Base-by-base conservation (phyloP, 768 basidiomycete genomes). In the Lanmaoa rubissima region DNA sequence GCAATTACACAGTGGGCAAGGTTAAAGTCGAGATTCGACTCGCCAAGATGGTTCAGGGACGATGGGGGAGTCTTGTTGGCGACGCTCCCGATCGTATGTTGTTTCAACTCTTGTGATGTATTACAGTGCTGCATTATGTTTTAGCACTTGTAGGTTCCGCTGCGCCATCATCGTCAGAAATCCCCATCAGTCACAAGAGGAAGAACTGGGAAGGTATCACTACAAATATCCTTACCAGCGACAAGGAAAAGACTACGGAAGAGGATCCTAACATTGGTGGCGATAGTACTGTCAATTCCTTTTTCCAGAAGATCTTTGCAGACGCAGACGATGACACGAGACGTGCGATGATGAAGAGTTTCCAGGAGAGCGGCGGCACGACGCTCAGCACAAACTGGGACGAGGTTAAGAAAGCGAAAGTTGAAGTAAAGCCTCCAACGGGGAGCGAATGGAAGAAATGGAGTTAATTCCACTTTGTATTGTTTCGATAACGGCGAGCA, bases 341-440 rank as follows among this genome's bases (percentile, higher is more conserved):
- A 65, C 82, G 87, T 38, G 97, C 97, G 4, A 99, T 99, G 94
- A 86, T 98, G 86, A 99, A 99, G 82, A 95, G 92, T 68, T 98
- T 92, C 72, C 79, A 81, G 58, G 96, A 99, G 77, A 93, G 91
- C 62, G 94, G 94, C 8, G 97, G 97, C 9, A 99, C 97, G 10
- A 88, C 93, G 0, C 77, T 99, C 40, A 94, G 92, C 75, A 99
- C 96, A 0, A 93, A 97, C 71, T 99, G 96, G 96, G 85, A 84
- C 5, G 92, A 94, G 60, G 93, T 99, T 16, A 76, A 71, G 59
- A 89, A 88, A 75, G 78, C 56, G 9, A 77, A 73, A 57, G 86
- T 92, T 3, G 83, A 87, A 35, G 87, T 94, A 36, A 87, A 88
- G 69, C 92, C 95, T 2, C 95, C 95, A 45, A 64, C 83, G 49